Evolutionary conservation across 768 basidiomycete genomes (phyloP).

Genomic region (Lentinula sp.): DNA sequence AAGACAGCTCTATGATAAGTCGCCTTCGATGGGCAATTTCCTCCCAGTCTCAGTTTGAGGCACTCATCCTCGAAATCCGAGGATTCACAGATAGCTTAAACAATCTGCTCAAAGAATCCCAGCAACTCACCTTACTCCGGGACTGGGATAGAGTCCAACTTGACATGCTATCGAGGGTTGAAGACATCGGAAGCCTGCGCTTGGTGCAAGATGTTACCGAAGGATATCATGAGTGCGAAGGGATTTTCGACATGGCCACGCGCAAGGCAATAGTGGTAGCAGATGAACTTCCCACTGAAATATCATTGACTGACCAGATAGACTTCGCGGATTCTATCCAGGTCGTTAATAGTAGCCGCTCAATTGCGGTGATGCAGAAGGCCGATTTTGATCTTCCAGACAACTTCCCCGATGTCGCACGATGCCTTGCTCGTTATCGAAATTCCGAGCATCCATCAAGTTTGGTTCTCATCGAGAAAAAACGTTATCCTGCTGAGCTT

Average conservation of each 20-base stretch:
- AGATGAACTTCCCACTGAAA: background rate
- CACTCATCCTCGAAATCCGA: constrained; percentile 3
- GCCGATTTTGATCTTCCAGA: background rate
- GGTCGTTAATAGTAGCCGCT: background rate
- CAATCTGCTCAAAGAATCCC: constrained; percentile 8
- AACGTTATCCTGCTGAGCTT: background rate
- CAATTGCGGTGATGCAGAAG: background rate
- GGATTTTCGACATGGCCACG: background rate
- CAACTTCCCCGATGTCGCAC: background rate
- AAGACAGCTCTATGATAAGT: background rate
- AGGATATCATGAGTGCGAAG: background rate
- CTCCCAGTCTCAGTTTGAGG: constrained; percentile 8
- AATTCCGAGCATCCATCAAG: background rate
- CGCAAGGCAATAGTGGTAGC: background rate
- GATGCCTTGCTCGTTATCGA: background rate
- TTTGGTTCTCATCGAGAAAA: constrained; percentile 9
- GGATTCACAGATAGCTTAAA: constrained; percentile 4
- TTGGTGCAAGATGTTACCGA: background rate
- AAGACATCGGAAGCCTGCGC: background rate
- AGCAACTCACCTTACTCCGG: background rate
- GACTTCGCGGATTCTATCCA: background rate
- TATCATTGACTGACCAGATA: too few relatives aligned
- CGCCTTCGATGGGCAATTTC: constrained; percentile 6
- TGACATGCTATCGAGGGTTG: background rate
- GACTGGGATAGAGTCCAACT: constrained; percentile 8